These are phyloP conservation scores for Santalum album DNA, from an alignment of 164 flowering plant species.

Conservation along the genomic window DNA sequence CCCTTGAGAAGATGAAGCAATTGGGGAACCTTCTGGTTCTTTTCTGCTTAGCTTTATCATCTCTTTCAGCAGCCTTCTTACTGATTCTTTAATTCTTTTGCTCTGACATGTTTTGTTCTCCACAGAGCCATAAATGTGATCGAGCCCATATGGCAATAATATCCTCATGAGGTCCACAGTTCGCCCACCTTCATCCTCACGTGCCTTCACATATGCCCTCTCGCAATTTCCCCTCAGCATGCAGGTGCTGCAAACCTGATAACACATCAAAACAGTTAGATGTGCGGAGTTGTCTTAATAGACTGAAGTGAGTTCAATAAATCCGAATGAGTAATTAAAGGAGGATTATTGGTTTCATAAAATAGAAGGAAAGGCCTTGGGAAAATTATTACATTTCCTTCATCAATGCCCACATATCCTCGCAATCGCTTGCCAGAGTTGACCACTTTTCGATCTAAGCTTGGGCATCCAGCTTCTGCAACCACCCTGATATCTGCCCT, in stretches of 20 bases:
- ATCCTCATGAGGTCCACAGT: constrained; percentile 88
- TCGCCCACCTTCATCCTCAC: constrained; percentile 50
- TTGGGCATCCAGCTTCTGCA: constrained; percentile 76
- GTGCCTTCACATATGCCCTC: constrained; percentile 66
- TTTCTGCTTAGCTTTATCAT: constrained; percentile 39
- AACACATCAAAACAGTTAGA: constrained; percentile 11
- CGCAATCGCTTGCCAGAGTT: constrained; percentile 89
- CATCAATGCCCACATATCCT: constrained; percentile 64
- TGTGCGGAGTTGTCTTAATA: neutral
- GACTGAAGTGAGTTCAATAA: neutral
- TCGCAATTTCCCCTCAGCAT: constrained; percentile 74
- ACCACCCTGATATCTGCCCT: constrained; percentile 51
- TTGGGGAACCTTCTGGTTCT: constrained; percentile 19
- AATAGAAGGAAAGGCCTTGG: neutral
- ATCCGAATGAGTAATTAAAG: neutral
- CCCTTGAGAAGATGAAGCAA: constrained; percentile 8
- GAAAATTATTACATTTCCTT: constrained; percentile 47
- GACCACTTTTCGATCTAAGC: constrained; percentile 75
- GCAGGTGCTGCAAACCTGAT: constrained; percentile 81
- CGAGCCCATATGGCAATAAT: constrained; percentile 64
- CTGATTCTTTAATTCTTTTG: constrained; percentile 46
- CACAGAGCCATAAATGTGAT: constrained; percentile 33
- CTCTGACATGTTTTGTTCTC: constrained; percentile 43
- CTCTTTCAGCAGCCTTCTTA: constrained; percentile 52
- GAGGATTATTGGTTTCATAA: neutral